Evolutionary conservation across 1,139 yeast species (phyloP).

Genomic region (Yamadazyma triangularis): DNA sequence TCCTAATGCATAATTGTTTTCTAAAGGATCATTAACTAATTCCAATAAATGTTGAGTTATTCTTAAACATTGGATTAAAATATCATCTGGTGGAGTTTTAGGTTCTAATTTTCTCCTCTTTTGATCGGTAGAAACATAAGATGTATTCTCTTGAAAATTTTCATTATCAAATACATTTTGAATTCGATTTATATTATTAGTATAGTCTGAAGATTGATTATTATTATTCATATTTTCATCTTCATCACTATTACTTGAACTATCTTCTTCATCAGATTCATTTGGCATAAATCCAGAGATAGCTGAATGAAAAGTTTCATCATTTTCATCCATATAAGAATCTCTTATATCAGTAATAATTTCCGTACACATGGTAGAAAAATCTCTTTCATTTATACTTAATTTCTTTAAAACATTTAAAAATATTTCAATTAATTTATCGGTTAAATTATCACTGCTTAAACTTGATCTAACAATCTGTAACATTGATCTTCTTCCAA

Average conservation of each 20-base stretch:
- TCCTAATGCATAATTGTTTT: constrained; percentile 63
- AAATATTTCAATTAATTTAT: constrained; percentile 51
- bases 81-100: constrained; percentile 41
- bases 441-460: constrained; percentile 50
- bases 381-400: constrained; percentile 78
- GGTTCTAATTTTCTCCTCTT: constrained; percentile 36
- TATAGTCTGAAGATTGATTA: constrained; percentile 16
- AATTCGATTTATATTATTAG: constrained; percentile 16
- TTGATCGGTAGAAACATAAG: constrained; percentile 5
- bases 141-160: constrained; percentile 8
- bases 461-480: constrained; percentile 64
- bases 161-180: constrained; percentile 13
- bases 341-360: constrained; percentile 82
- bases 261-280: constrained; percentile 16
- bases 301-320: constrained; percentile 55
- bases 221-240: constrained; percentile 22
- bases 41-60: constrained; percentile 72
- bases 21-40: constrained; percentile 59
- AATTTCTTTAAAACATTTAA: constrained; percentile 64
- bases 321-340: constrained; percentile 45
- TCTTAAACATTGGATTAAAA: constrained; percentile 60
- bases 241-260: no score
- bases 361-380: constrained; percentile 80
- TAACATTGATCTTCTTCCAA: constrained; percentile 81
- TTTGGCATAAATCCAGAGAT: constrained; percentile 29